Evolutionary conservation across 768 basidiomycete genomes (phyloP).

Genomic region (Boletus pseudo-olivaceus): DNA sequence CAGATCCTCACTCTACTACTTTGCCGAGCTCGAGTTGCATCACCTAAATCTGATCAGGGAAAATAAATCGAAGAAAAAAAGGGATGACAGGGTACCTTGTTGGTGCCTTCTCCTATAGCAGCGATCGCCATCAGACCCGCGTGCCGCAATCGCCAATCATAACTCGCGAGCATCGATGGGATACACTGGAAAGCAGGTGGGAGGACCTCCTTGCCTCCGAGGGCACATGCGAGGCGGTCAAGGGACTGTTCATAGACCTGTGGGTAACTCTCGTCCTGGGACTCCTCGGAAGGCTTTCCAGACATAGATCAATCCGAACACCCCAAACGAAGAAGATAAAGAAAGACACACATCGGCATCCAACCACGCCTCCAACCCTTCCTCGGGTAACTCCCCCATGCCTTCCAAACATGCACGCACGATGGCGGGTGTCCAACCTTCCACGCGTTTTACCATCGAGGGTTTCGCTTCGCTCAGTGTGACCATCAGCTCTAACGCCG

Average conservation of each 20-base stretch:
- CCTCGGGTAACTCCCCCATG: constrained; percentile 75
- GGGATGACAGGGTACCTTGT: constrained; percentile 41
- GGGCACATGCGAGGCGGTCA: constrained; percentile 75
- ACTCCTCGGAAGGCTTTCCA: constrained; percentile 58
- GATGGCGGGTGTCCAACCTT: constrained; percentile 67
- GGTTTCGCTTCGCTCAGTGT: constrained; percentile 74
- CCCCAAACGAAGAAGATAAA: constrained; percentile 10
- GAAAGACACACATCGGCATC: constrained; percentile 63
- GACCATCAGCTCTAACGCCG: constrained; percentile 81
- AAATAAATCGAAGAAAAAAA: not conserved
- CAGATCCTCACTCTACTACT: constrained; percentile 64
- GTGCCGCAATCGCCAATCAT: constrained; percentile 83
- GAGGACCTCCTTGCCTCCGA: constrained; percentile 72
- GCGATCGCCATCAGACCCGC: constrained; percentile 87
- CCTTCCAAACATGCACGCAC: constrained; percentile 79
- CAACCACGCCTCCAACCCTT: constrained; percentile 57
- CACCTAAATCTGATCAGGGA: constrained; percentile 37
- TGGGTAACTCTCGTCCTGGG: constrained; percentile 60
- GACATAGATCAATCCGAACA: not conserved
- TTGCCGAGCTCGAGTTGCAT: constrained; percentile 82
- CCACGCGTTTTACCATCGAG: constrained; percentile 60
- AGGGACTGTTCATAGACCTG: constrained; percentile 80
- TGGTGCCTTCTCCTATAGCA: constrained; percentile 80
- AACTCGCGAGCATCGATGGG: constrained; percentile 74
- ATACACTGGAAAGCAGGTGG: constrained; percentile 82